A percentile compares a stretch with the other conserved stretches of the same genome.
Conservation (phyloP, 371 early-diverging fungal genomes). For the Vairimorpha ceranae region DNA sequence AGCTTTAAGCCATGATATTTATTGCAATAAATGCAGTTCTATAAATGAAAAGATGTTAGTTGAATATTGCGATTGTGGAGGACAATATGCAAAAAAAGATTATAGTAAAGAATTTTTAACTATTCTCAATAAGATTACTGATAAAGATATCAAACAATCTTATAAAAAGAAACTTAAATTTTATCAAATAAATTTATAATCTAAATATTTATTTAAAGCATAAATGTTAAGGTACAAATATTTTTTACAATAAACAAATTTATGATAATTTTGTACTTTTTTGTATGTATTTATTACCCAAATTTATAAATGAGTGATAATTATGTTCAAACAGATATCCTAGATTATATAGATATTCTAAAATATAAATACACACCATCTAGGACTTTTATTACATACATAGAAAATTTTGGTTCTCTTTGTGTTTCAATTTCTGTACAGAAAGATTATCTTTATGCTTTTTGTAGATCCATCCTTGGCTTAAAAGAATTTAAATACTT, state of each 20-base stretch:
- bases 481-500: background rate
- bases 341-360: background rate
- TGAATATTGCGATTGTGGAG: slow-evolving; percentile 53
- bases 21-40: slow-evolving; percentile 38
- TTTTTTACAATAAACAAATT: too few relatives aligned
- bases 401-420: background rate
- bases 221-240: too few relatives aligned
- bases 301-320: too few relatives aligned
- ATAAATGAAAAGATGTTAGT: slow-evolving; percentile 37
- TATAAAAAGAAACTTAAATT: background rate
- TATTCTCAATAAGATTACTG: background rate
- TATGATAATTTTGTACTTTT: too few relatives aligned
- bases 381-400: background rate
- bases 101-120: slow-evolving; percentile 7
- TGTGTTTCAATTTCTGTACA: background rate
- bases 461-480: background rate
- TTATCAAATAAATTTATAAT: background rate
- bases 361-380: background rate
- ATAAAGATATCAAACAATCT: background rate
- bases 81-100: slow-evolving; percentile 16
- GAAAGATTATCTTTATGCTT: background rate
- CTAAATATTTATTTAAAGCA: too few relatives aligned
- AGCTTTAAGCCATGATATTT: slow-evolving; percentile 21
- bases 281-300: too few relatives aligned
- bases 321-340: too few relatives aligned